Conservation (phyloP, 805 yeast genomes). For the Kuraishia ogatae region DNA sequence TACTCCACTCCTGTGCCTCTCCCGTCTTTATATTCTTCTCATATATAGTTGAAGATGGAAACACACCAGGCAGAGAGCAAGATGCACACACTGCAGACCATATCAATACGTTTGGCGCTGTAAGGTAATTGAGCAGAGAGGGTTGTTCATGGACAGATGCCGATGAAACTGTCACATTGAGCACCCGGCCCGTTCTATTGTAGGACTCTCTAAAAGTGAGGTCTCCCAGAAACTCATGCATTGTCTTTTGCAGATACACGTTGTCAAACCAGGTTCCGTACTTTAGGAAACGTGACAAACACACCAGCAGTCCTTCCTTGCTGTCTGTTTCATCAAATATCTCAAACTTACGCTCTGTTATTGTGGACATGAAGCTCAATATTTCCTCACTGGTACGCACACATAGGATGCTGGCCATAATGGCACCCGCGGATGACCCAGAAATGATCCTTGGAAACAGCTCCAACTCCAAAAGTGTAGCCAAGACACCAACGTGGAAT, state of each 20-base stretch:
- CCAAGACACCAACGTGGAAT: constrained; percentile 85
- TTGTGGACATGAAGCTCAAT: constrained; percentile 43
- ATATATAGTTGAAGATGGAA: constrained; percentile 76
- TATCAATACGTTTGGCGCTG: constrained; percentile 73
- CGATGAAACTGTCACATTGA: constrained; percentile 90
- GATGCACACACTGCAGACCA: constrained; percentile 93
- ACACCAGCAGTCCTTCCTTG: constrained; percentile 41
- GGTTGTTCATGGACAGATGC: constrained; percentile 91
- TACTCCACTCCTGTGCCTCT: constrained; percentile 72
- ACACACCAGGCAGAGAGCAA: constrained; percentile 89
- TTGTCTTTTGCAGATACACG: constrained; percentile 58
- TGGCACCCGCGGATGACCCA: constrained; percentile 95
- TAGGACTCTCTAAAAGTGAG: constrained; percentile 91
- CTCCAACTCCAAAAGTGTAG: constrained; percentile 65
- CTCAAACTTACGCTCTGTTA: constrained; percentile 48
- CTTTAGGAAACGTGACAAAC: constrained; percentile 58
- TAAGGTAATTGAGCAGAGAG: constrained; percentile 65
- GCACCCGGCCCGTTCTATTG: constrained; percentile 86
- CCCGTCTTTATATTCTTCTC: constrained; percentile 77
- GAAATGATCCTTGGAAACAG: constrained; percentile 81
- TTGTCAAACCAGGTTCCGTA: constrained; percentile 89
- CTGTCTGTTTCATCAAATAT: constrained; percentile 41
- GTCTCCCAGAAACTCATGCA: constrained; percentile 77
- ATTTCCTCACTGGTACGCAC: constrained; percentile 72
- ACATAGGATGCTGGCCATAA: constrained; percentile 83